A percentile compares a stretch with the other conserved stretches of the same genome.
phyloP scores from a whole-genome alignment of 2,329 filamentous ascomycete species.

The Chrysoporthe deuterocubensis region DNA sequence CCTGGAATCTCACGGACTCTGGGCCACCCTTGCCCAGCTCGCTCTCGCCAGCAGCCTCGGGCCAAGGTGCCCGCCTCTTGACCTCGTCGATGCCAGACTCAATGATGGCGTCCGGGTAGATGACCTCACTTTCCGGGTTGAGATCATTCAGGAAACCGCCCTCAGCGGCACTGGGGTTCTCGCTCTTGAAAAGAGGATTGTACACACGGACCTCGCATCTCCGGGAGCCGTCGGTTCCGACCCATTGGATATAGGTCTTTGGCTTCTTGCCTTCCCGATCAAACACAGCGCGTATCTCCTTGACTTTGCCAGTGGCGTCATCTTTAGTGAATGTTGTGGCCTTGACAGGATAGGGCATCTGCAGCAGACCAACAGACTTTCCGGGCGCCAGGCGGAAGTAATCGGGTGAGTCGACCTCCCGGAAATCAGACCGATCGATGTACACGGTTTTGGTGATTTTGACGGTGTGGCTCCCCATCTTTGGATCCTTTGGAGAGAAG shows the following conservation, averaged over 20 bases:
- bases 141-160: slow-evolving; percentile 85
- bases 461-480: slow-evolving; percentile 41
- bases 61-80: slow-evolving; percentile 75
- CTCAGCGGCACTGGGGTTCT: slow-evolving; percentile 76
- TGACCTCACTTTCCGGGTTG: slow-evolving; percentile 79
- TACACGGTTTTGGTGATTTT: slow-evolving; percentile 67
- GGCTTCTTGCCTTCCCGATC: slow-evolving; percentile 36
- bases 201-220: slow-evolving; percentile 28
- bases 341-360: slow-evolving; percentile 66
- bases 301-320: slow-evolving; percentile 48
- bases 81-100: slow-evolving; percentile 86
- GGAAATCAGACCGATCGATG: slow-evolving; percentile 73
- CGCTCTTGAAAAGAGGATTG: slow-evolving; percentile 58
- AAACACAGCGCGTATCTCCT: slow-evolving; percentile 34
- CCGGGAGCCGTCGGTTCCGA: slow-evolving; percentile 39
- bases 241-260: slow-evolving; percentile 66
- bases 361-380: slow-evolving; percentile 69
- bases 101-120: slow-evolving; percentile 78
- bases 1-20: slow-evolving; percentile 87
- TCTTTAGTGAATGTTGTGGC: slow-evolving; percentile 68
- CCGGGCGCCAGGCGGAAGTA: slow-evolving; percentile 74
- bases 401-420: slow-evolving; percentile 66
- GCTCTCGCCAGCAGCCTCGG: slow-evolving; percentile 73
- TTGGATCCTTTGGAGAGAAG: slow-evolving; percentile 53
- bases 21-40: slow-evolving; percentile 64